Evolutionary conservation across 306 rosid species (phyloP).

Genomic region (Malus asiatica): DNA sequence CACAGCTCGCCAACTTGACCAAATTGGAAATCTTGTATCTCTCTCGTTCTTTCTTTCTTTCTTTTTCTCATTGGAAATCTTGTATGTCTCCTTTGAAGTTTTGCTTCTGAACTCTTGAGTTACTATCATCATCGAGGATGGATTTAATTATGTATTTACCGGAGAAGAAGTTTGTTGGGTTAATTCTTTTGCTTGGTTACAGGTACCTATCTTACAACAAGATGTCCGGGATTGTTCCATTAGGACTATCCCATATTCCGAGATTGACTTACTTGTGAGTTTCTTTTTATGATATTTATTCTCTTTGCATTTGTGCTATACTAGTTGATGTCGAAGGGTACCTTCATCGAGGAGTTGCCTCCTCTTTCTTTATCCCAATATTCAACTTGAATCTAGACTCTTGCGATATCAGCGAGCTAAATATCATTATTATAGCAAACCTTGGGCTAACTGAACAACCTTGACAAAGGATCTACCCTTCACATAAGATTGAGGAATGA

Average conservation of each 20-base stretch:
- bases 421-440: background rate
- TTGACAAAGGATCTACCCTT: background rate
- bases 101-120: background rate
- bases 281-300: constrained; percentile 5
- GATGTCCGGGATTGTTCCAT: constrained; percentile 88
- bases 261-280: constrained; percentile 89
- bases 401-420: background rate
- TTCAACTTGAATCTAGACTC: background rate
- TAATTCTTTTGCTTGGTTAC: constrained; percentile 16
- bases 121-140: background rate
- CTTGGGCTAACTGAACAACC: background rate
- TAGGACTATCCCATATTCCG: constrained; percentile 74
- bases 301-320: background rate
- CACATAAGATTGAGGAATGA: background rate
- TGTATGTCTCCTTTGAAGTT: too few relatives aligned
- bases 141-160: background rate
- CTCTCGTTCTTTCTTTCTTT: background rate
- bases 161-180: background rate
- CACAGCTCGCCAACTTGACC: constrained; percentile 87
- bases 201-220: constrained; percentile 93
- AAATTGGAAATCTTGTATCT: constrained; percentile 92
- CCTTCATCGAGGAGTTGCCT: background rate
- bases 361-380: background rate
- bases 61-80: background rate
- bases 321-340: background rate